Evolutionary conservation across 768 basidiomycete genomes (phyloP).

Genomic region (Amanita fuliginea): DNA sequence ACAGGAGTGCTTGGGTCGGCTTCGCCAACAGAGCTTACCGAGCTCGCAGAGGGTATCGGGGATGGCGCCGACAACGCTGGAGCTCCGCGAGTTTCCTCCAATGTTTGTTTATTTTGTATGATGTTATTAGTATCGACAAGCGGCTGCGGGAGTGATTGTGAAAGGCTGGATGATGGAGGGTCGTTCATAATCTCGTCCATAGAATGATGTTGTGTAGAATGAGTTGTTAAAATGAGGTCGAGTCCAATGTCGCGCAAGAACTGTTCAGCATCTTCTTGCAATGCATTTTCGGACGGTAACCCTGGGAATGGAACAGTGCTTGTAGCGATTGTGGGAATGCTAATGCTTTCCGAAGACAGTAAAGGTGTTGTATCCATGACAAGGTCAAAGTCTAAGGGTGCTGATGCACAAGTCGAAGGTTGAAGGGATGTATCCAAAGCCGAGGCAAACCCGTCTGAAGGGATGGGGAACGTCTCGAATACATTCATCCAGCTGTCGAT

Average conservation of each 20-base stretch:
- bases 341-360: background rate
- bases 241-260: constrained; percentile 2
- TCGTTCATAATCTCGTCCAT: background rate
- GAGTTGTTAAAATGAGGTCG: background rate
- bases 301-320: background rate
- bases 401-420: background rate
- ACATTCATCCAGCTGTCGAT: constrained; percentile 39
- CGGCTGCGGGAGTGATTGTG: background rate
- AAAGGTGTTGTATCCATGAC: constrained; percentile 1
- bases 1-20: constrained; percentile 23
- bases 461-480: constrained; percentile 32
- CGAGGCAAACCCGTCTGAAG: constrained; percentile 17
- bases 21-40: constrained; percentile 21
- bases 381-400: constrained; percentile 10
- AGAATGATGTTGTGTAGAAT: background rate
- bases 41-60: constrained; percentile 14
- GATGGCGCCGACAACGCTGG: constrained; percentile 9
- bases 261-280: constrained; percentile 2
- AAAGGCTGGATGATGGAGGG: background rate
- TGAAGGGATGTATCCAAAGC: constrained; percentile 4
- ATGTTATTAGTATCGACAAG: background rate
- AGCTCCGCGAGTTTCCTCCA: background rate
- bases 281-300: background rate
- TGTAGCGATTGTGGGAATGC: background rate
- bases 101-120: background rate